Percentiles rank a stretch among this genome's conserved stretches.
Evolutionary conservation across 139 green algal species (phyloP).

Genomic region (Haematococcus lacustris): DNA sequence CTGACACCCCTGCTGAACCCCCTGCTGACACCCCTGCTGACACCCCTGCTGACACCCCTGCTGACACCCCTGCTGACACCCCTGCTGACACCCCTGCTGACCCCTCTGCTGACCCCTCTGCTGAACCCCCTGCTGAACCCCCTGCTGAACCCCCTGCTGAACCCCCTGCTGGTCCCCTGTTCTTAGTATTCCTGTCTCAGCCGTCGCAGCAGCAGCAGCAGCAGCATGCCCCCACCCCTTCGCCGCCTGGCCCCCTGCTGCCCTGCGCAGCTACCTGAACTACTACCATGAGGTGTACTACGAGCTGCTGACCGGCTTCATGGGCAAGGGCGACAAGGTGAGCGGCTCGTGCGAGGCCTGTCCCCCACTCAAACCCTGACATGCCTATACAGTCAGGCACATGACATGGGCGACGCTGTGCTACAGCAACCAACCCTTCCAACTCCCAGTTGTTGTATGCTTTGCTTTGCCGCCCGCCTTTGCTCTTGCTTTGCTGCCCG

Average conservation of each 20-base stretch:
- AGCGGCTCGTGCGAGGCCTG: neutral
- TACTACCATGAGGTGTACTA: constrained; percentile 34
- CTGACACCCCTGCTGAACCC: no score
- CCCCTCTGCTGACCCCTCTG: no score
- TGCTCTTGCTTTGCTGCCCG: neutral
- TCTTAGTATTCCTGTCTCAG: no score
- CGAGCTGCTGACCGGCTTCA: constrained; percentile 37
- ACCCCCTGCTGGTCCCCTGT: neutral
- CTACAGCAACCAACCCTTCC: neutral
- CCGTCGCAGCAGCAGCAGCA: no score
- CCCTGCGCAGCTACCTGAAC: constrained; percentile 25
- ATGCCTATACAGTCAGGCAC: neutral
- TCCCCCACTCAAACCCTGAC: neutral
- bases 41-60: no score
- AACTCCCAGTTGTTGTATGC: neutral
- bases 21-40: no score
- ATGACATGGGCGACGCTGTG: neutral
- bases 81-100: no score
- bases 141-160: no score
- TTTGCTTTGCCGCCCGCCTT: neutral
- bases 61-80: no score
- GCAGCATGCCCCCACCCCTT: no score
- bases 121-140: no score
- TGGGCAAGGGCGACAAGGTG: constrained; percentile 44
- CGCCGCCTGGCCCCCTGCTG: no score